phyloP scores from a whole-genome alignment of 139 green algal genomes.

The Diplosphaera chodatii region DNA sequence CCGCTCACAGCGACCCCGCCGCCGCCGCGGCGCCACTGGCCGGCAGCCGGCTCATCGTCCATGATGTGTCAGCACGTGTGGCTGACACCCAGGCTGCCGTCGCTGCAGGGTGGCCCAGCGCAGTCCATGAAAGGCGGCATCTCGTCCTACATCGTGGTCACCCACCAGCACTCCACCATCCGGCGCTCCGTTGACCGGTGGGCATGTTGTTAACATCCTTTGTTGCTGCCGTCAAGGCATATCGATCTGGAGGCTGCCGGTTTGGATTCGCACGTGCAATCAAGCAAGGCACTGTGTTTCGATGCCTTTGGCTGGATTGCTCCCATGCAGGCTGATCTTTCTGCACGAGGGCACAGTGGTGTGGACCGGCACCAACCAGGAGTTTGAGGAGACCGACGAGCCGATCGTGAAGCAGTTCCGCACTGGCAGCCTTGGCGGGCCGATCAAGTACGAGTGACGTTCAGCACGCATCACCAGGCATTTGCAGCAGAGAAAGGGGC shows the following conservation, averaged over 20 bases:
- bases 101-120: background rate
- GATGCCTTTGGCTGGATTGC: no score
- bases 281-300: no score
- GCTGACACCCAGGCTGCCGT: no score
- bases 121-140: conserved; percentile 51
- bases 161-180: conserved; percentile 97
- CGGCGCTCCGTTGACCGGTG: conserved; percentile 80
- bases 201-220: no score
- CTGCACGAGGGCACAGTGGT: conserved; percentile 90
- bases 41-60: no score
- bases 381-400: conserved; percentile 92
- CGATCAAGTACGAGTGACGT: conserved; percentile 79
- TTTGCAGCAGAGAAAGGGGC: no score
- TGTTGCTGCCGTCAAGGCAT: no score
- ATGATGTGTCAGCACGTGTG: no score
- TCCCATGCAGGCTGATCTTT: conserved; percentile 76
- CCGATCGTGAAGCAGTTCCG: conserved; percentile 95
- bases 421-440: conserved; percentile 73
- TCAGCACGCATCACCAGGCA: no score
- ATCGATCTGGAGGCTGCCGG: no score
- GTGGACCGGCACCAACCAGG: conserved; percentile 82
- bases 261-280: background rate
- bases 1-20: no score
- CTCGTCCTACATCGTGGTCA: conserved; percentile 94
- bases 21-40: no score